Evolutionary conservation across 2,329 filamentous ascomycete genomes (phyloP), one percentile per base, ranked within the genome.

Genomic region (Sphaerulina vaccinii): DNA sequence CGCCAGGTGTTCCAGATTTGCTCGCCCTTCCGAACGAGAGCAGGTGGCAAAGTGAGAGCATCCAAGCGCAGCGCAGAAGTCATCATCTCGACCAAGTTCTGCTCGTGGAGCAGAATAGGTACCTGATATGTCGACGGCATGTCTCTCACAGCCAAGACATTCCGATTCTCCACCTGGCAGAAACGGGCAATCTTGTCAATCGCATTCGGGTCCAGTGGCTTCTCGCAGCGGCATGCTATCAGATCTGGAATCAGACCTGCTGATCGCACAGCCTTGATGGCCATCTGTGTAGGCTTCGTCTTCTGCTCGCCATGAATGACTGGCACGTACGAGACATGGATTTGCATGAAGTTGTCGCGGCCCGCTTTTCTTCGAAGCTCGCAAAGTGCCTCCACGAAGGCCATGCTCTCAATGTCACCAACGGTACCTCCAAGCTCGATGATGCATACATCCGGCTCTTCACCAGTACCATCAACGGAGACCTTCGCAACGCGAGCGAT

Each of bases 201-300:
- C 1, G 90, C 92, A 7, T 76, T 74, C 32, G 83, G 77, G 41
- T 89, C 85, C 5, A 97, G 81, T 10, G 85, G 81, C 46, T 80
- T 79, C 65, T 92, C 86, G 70, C 92, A 97, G 47, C 93, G 88
- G 69, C 93, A 97, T 11, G 92, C 93, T 73, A 97, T 93, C 68
- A 93, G 56, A 59, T 79, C 76, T 18, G 77, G 77, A 42, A 77
- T 72, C 52, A 81, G 73, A 67, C 90, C 90, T 57, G 88, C 86
- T 67, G 87, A 91, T 57, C 92, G 86, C 56, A 91, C 85, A 63
- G 87, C 83, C 67, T 86, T 86, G 64, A 97, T 90, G 21, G 92
- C 89, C 64, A 89, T 84, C 71, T 99, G 93, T 0, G 93, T 99
- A 0, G 93, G 93, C 75, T 97, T 97, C 8, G 91, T 97, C 82